Percentiles rank a stretch among this genome's conserved stretches.
These are phyloP conservation scores for Pythium vanterpoolii DNA, from an alignment of 352 stramenopile species.

Conservation along the genomic window DNA sequence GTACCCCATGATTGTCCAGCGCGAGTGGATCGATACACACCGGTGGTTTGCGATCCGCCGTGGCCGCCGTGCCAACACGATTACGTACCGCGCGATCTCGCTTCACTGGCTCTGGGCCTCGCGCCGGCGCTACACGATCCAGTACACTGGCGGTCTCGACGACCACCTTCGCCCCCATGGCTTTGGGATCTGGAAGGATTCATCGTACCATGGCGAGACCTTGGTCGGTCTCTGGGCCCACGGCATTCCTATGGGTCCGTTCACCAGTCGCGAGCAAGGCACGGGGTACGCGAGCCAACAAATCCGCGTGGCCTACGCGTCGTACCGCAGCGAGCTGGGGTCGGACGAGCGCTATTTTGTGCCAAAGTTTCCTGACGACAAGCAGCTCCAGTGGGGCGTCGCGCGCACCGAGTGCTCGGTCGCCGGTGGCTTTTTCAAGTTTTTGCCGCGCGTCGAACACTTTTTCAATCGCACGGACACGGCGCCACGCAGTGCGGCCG, in stretches of 20 bases:
- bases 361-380: conserved; percentile 21
- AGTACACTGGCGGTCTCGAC: conserved; percentile 51
- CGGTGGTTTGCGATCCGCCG: conserved; percentile 34
- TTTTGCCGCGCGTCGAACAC: conserved; percentile 53
- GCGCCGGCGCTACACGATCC: conserved; percentile 30
- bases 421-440: conserved; percentile 66
- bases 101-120: conserved; percentile 1
- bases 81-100: conserved; percentile 24
- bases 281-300: conserved; percentile 43
- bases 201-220: conserved; percentile 56
- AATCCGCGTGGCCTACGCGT: conserved; percentile 44
- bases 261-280: conserved; percentile 52
- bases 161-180: conserved; percentile 47
- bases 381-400: conserved; percentile 13
- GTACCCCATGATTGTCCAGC: conserved; percentile 37
- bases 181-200: conserved; percentile 56
- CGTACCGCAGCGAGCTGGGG: conserved; percentile 27
- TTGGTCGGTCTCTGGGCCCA: conserved; percentile 51
- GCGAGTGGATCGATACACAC: conserved; percentile 31
- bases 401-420: conserved; percentile 69
- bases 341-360: conserved; percentile 39
- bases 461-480: conserved; percentile 29
- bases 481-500: conserved; percentile 33
- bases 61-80: conserved; percentile 28
- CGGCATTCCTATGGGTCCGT: conserved; percentile 56